phyloP scores from a whole-genome alignment of 768 basidiomycete genomes.

The Zangia roseola region DNA sequence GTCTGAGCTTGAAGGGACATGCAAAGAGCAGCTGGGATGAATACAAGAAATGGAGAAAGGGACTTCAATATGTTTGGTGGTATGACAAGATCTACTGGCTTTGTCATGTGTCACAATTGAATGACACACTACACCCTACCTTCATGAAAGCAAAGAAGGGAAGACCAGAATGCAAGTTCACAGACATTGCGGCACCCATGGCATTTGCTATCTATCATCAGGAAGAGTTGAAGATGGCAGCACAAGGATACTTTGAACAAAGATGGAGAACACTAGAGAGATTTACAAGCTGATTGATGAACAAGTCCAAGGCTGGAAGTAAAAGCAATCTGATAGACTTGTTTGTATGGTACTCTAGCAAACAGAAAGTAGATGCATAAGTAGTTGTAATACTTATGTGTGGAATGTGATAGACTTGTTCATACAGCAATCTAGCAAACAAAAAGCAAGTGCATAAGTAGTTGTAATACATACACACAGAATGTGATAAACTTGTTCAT shows the following conservation, averaged over 20 bases:
- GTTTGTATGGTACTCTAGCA: conserved; percentile 6
- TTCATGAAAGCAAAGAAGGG: background rate
- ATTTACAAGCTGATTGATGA: conserved; percentile 5
- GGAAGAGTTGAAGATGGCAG: background rate
- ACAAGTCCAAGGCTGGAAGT: background rate
- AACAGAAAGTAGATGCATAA: background rate
- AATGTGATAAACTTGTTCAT: conserved; percentile 8
- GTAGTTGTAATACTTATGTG: too few relatives aligned
- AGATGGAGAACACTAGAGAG: background rate
- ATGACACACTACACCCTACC: background rate
- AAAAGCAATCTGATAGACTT: conserved; percentile 9
- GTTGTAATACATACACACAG: too few relatives aligned
- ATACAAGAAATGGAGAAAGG: conserved; percentile 4
- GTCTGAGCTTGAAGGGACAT: background rate
- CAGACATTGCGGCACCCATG: background rate
- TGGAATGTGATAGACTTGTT: too few relatives aligned
- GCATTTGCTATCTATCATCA: conserved; percentile 2
- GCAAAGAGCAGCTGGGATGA: background rate
- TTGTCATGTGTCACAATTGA: conserved; percentile 7
- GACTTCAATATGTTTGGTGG: background rate
- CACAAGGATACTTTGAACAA: background rate
- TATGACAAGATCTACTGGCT: conserved; percentile 11
- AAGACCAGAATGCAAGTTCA: background rate
- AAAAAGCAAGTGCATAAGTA: too few relatives aligned
- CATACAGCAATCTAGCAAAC: too few relatives aligned